Evolutionary conservation across 768 basidiomycete genomes (phyloP).

Genomic region (Calocybe gangraenosa): DNA sequence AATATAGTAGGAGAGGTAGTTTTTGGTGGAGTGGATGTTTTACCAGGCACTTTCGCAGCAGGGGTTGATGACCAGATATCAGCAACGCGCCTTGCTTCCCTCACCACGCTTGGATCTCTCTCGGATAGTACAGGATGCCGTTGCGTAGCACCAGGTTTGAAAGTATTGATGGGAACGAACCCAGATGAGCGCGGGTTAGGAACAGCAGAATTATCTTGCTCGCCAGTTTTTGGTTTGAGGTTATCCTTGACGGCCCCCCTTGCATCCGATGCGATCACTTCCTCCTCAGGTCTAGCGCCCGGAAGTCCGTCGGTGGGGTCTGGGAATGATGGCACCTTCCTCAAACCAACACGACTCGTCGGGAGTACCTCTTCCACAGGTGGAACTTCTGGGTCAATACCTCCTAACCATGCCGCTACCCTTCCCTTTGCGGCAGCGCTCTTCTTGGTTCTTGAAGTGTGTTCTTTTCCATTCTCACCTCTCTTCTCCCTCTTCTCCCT

Average conservation of each 20-base stretch:
- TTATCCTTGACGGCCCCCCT: not conserved
- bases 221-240: not conserved
- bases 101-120: conserved; percentile 27
- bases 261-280: conserved; percentile 1
- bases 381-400: conserved; percentile 54
- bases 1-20: conserved; percentile 15
- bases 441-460: conserved; percentile 18
- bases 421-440: conserved; percentile 54
- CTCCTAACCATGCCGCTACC: conserved; percentile 76
- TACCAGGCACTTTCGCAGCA: not conserved
- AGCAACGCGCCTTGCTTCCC: conserved; percentile 33
- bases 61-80: conserved; percentile 33
- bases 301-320: not conserved
- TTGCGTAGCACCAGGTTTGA: conserved; percentile 37
- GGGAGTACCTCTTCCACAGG: conserved; percentile 46
- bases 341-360: conserved; percentile 26
- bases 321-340: conserved; percentile 2
- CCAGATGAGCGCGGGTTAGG: conserved; percentile 77
- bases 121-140: conserved; percentile 18
- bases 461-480: conserved; percentile 20
- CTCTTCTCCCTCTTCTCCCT: conserved; percentile 20
- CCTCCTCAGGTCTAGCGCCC: not conserved
- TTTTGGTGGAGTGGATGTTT: not conserved
- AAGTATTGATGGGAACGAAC: conserved; percentile 61
- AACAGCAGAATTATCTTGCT: conserved; percentile 25